Evolutionary conservation across 208 protist genomes (phyloP).

Genomic region (Novymonas esmeraldas): DNA sequence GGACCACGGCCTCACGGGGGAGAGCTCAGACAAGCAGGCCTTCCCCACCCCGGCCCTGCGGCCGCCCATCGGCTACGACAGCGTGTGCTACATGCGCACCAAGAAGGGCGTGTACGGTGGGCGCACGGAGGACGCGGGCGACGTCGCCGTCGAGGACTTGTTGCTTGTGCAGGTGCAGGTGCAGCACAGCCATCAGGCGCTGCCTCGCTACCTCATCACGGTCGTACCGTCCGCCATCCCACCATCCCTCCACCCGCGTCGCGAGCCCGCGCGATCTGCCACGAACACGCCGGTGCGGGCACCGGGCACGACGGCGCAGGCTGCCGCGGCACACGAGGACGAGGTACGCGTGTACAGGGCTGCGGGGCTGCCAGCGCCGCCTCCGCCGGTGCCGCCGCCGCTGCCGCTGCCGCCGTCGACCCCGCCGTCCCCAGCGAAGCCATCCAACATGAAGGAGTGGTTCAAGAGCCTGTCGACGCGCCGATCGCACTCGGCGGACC

Average conservation of each 20-base stretch:
- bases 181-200: slow-evolving; percentile 56
- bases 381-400: not conserved
- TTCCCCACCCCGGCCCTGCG: slow-evolving; percentile 7
- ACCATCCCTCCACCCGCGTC: not conserved
- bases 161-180: slow-evolving; percentile 44
- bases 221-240: slow-evolving; percentile 17
- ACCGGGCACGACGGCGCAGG: slow-evolving; percentile 16
- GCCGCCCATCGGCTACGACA: slow-evolving; percentile 47
- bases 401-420: not conserved
- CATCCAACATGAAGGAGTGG: slow-evolving; percentile 3
- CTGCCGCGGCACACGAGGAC: slow-evolving; percentile 9
- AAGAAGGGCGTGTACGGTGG: slow-evolving; percentile 11
- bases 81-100: slow-evolving; percentile 35
- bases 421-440: not conserved
- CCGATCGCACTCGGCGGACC: not conserved
- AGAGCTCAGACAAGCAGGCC: slow-evolving; percentile 15
- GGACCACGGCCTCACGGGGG: slow-evolving; percentile 28
- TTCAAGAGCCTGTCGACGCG: not conserved
- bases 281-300: slow-evolving; percentile 20
- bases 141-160: slow-evolving; percentile 12
- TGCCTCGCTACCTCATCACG: slow-evolving; percentile 73
- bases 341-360: not conserved
- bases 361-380: not conserved
- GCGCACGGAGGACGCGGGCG: slow-evolving; percentile 12
- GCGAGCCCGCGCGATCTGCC: not conserved